A percentile compares a stretch with the other conserved stretches of the same genome.
Conservation (phyloP, 2,329 filamentous ascomycete species). For the Xylariales sp. region DNA sequence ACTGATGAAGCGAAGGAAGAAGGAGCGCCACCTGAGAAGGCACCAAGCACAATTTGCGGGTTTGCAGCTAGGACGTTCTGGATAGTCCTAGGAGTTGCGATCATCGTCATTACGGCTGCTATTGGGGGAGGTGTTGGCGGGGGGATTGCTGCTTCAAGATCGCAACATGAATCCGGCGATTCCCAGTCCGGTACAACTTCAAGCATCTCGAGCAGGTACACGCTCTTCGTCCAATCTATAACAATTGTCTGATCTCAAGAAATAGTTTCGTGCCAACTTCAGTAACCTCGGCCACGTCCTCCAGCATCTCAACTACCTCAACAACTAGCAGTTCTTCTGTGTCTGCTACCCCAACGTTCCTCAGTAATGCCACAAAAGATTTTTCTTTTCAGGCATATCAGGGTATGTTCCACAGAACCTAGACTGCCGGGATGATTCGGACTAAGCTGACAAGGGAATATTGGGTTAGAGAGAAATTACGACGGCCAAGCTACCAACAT, state of each 20-base stretch:
- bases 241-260: too few relatives aligned
- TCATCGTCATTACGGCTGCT: not conserved
- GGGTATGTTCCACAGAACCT: too few relatives aligned
- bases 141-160: not conserved
- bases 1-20: not conserved
- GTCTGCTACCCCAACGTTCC: too few relatives aligned
- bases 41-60: not conserved
- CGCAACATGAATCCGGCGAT: not conserved
- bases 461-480: too few relatives aligned
- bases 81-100: not conserved
- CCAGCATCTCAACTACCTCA: too few relatives aligned
- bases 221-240: not conserved
- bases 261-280: too few relatives aligned
- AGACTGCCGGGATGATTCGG: too few relatives aligned
- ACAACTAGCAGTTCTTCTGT: too few relatives aligned
- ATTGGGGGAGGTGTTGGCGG: constrained; percentile 4
- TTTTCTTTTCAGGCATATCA: not conserved
- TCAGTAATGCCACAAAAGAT: too few relatives aligned
- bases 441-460: too few relatives aligned
- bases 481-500: not conserved
- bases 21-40: not conserved
- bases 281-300: too few relatives aligned
- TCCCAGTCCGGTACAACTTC: not conserved
- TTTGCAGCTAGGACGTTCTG: not conserved
- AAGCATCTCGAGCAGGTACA: not conserved